phyloP scores from a whole-genome alignment of 306 rosid genomes.

The Medicago lupulina region DNA sequence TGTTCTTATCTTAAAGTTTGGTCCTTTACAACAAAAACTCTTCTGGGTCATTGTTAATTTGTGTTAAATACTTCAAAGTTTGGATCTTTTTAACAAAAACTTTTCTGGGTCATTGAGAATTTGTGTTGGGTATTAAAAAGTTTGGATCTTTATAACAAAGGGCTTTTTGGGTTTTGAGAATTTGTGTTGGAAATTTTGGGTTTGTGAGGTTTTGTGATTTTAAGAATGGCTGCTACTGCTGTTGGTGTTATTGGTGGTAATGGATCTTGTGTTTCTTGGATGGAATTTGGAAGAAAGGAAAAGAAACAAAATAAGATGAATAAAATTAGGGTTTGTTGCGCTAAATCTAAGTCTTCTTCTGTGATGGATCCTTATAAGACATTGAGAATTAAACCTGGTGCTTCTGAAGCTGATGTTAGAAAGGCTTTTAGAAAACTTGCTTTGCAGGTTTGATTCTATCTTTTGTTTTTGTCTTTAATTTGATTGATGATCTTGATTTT shows the following conservation, averaged over 20 bases:
- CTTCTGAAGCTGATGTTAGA: conserved; percentile 87
- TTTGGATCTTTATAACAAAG: too few relatives aligned
- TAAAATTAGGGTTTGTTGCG: conserved; percentile 40
- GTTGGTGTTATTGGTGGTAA: not conserved
- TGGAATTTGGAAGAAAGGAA: not conserved
- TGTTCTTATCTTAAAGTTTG: conserved; percentile 3
- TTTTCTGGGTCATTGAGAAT: conserved; percentile 34
- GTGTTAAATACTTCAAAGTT: conserved; percentile 18
- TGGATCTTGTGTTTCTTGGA: not conserved
- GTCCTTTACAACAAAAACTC: conserved; percentile 33
- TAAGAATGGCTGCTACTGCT: not conserved
- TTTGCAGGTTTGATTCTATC: conserved; percentile 65
- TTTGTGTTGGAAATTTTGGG: too few relatives aligned
- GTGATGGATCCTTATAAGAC: conserved; percentile 75
- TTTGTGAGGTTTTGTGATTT: too few relatives aligned
- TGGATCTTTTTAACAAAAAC: conserved; percentile 30
- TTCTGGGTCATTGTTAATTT: conserved; percentile 24
- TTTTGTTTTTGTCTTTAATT: not conserved
- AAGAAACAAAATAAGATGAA: conserved; percentile 3
- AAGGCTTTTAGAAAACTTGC: conserved; percentile 92
- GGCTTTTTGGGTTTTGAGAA: too few relatives aligned
- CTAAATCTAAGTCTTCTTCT: conserved; percentile 42
- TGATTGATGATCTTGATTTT: not conserved
- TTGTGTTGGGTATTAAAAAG: too few relatives aligned
- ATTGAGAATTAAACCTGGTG: conserved; percentile 65